Conservation (phyloP, 176 grass and related monocot species). For the Saccharum spontaneum region DNA sequence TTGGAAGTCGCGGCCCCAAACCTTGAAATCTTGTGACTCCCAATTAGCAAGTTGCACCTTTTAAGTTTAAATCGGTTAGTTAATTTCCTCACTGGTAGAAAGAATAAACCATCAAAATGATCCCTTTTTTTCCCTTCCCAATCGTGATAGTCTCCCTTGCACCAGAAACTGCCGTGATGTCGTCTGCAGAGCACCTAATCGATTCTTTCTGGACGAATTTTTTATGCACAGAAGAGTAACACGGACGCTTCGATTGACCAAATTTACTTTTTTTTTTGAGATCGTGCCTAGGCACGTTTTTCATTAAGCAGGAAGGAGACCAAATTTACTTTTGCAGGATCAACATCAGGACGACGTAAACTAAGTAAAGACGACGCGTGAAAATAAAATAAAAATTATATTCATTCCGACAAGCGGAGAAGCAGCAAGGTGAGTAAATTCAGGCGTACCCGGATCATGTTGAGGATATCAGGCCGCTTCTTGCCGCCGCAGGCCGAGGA, state of each 20-base stretch:
- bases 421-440: not conserved
- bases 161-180: not conserved
- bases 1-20: slow-evolving; percentile 37
- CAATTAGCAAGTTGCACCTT: slow-evolving; percentile 16
- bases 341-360: not conserved
- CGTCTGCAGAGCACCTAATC: not conserved
- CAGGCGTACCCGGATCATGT: slow-evolving; percentile 54
- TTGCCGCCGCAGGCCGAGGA: slow-evolving; percentile 34
- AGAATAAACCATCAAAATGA: not conserved
- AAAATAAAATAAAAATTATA: not conserved
- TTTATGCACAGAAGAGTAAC: not conserved
- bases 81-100: not conserved
- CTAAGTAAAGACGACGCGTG: not conserved
- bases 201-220: not conserved
- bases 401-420: not conserved
- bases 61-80: not conserved
- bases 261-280: not conserved
- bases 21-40: slow-evolving; percentile 35
- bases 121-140: not conserved
- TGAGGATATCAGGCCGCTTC: slow-evolving; percentile 53
- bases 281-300: too few relatives aligned
- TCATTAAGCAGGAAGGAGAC: too few relatives aligned
- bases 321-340: not conserved
- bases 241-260: not conserved
- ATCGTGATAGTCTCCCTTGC: not conserved